Base-by-base conservation (phyloP, 768 basidiomycete genomes). In the Serendipita sp. region DNA sequence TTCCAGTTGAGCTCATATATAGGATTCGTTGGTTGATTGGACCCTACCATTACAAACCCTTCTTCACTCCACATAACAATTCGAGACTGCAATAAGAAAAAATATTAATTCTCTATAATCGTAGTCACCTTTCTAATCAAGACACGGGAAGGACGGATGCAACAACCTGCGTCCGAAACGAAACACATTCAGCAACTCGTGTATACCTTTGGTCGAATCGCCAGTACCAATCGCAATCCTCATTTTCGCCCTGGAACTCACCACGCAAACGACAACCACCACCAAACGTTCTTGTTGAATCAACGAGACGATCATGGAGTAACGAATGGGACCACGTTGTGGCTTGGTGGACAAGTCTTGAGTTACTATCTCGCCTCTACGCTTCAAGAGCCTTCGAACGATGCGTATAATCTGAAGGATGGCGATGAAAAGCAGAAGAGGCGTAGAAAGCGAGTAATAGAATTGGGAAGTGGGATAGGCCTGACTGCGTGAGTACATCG, bases 401-500 rank as follows among this genome's bases (percentile, higher is more conserved):
- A 50, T 41, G 33, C 60, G 17, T 7, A 38, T 14, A 38, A 38
- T 3, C 22, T 11, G 53, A 33, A 1, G 22, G 53, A 58, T 51
- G 11, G 16, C 9, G 28, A 24, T 51, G 11, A 48, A 1, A 43
- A 42, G 63, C 67, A 61, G 51, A 61, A 45, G 56, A 62, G 50
- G 45, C 33, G 63, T 60, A 71, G 72, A 64, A 74, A 71, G 30
- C 75, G 75, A 61, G 84, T 80, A 5, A 74, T 91, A 63, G 91
- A 95, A 70, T 74, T 94, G 20, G 91, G 91, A 62, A 83, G 85
- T 68, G 91, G 91, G 22, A 82, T 88, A 34, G 91, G 90, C 45
- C 79, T 90, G 62, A 82, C 84, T 66, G 80, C 87, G 82, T 88
- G 72, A 72, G 85, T 75, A 61, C 61, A n/a, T 34, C 63, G 14